These are phyloP conservation scores for Rhizopogon vulgaris DNA, from an alignment of 768 basidiomycete genomes.

Conservation along the genomic window DNA sequence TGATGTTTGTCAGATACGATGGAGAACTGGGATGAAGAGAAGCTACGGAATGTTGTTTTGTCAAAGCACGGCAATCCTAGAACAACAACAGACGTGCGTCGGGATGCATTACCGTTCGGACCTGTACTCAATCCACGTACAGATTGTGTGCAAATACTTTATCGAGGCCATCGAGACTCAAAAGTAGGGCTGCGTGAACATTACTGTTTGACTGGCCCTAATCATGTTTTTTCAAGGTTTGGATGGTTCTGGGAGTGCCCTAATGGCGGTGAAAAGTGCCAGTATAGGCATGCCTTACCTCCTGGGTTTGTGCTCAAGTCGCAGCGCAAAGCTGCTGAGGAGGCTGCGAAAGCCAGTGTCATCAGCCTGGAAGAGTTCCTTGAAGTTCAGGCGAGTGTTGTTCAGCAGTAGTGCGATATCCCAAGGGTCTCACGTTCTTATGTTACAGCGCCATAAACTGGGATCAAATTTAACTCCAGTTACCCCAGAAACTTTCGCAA, in stretches of 20 bases:
- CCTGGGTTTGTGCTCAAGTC: constrained; percentile 95
- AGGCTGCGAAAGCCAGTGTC: constrained; percentile 80
- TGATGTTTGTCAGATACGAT: constrained; percentile 67
- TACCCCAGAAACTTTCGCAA: constrained; percentile 83
- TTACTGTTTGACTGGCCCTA: neutral
- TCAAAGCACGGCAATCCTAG: constrained; percentile 87
- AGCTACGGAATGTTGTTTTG: constrained; percentile 79
- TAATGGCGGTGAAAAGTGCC: constrained; percentile 73
- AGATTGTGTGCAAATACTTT: constrained; percentile 98
- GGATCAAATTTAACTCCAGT: constrained; percentile 88
- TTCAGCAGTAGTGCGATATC: neutral
- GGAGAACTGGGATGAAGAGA: constrained; percentile 97
- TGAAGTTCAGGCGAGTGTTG: constrained; percentile 80
- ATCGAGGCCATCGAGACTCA: constrained; percentile 92
- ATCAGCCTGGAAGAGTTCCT: constrained; percentile 97
- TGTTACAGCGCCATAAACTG: constrained; percentile 82
- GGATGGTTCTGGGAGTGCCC: constrained; percentile 98
- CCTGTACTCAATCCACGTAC: constrained; percentile 1
- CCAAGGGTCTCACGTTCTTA: constrained; percentile 2
- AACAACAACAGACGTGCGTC: constrained; percentile 81
- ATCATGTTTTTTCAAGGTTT: constrained; percentile 37
- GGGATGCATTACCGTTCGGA: constrained; percentile 10
- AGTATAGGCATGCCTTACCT: constrained; percentile 92
- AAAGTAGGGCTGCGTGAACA: constrained; percentile 43
- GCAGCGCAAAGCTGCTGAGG: constrained; percentile 86